These are phyloP conservation scores for Chrysosporium queenslandicum DNA, from an alignment of 2,329 filamentous ascomycete species.

Conservation along the genomic window DNA sequence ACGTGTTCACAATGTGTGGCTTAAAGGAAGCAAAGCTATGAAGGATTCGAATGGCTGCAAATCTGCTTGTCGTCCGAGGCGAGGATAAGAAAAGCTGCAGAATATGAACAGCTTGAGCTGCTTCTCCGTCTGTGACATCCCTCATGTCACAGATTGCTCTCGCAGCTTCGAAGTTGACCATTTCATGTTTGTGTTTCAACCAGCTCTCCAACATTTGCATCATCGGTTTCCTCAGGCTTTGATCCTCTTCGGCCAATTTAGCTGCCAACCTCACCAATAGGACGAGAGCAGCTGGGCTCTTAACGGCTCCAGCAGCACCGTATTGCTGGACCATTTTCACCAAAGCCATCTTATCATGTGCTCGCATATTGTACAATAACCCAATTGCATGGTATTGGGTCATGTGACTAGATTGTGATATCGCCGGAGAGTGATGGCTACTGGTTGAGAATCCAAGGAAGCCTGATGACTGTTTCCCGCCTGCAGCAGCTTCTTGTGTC, in stretches of 20 bases:
- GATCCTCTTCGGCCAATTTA: conserved; percentile 88
- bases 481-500: conserved; percentile 90
- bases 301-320: conserved; percentile 78
- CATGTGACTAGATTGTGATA: conserved; percentile 84
- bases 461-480: conserved; percentile 75
- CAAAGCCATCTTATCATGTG: conserved; percentile 92
- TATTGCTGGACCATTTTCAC: conserved; percentile 99
- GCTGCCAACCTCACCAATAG: conserved; percentile 88
- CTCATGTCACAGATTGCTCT: conserved; percentile 95
- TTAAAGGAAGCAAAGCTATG: conserved; percentile 97
- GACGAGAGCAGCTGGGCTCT: conserved; percentile 85
- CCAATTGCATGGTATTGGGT: conserved; percentile 98
- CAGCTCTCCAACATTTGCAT: conserved; percentile 92
- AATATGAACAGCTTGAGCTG: conserved; percentile 84
- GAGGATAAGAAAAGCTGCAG: conserved; percentile 95
- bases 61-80: conserved; percentile 90
- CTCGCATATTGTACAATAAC: conserved; percentile 92
- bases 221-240: conserved; percentile 84
- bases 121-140: conserved; percentile 84
- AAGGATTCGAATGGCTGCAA: conserved; percentile 89
- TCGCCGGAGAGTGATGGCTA: conserved; percentile 58
- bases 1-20: conserved; percentile 78
- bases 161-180: conserved; percentile 98
- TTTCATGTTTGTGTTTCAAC: conserved; percentile 96
- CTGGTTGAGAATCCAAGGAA: conserved; percentile 90